Evolutionary conservation across 1,139 yeast genomes (phyloP), one percentile per base, ranked within the genome.

Genomic region (Diutina sp.): DNA sequence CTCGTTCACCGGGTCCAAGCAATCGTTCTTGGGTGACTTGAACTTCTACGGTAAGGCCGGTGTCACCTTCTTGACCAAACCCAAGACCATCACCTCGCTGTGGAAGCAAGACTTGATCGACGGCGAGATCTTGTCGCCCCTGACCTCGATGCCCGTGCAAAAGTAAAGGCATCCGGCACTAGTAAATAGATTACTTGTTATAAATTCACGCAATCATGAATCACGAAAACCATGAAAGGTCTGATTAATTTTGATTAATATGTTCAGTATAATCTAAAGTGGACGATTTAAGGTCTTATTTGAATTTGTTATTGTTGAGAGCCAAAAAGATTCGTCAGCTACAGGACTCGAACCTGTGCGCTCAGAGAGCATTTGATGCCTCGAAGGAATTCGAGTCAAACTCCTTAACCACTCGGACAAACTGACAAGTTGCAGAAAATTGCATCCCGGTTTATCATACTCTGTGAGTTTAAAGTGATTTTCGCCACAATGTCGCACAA

Each of bases 11-110:
- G 93, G 93, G 45, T 83, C 83, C 68, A 85, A 85, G 72, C 88
- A 84, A 45, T 84, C 90, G 1, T 85, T 85, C 79, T 74, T 85
- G 63, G 91, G 93, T 52, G 90, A 85, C 67, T 77, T 86, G 74
- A 86, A 86, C 74, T 86, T 86, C 68, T 86, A 86, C 69, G 93
- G 93, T 60, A 83, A 84, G 72, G 80, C 87, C 14, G 91, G 91
- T 51, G 69, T 86, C 56, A 77, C 84, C 54, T 86, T 86, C 71
- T 76, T 85, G 72, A 86, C 91, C 54, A 86, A 85, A 73, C 82
- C 87, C 65, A 86, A 86, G 76, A 86, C 93, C 38, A 85, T 85
- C 60, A 86, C 93, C 38, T 69, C 83, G 48, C 78, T 79, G 62
- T 86, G 93, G 93, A 79, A 80, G 66, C 72, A 82, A 51, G 79